phyloP scores from a whole-genome alignment of 78 protist genomes.

The Emiliania huxleyi region DNA sequence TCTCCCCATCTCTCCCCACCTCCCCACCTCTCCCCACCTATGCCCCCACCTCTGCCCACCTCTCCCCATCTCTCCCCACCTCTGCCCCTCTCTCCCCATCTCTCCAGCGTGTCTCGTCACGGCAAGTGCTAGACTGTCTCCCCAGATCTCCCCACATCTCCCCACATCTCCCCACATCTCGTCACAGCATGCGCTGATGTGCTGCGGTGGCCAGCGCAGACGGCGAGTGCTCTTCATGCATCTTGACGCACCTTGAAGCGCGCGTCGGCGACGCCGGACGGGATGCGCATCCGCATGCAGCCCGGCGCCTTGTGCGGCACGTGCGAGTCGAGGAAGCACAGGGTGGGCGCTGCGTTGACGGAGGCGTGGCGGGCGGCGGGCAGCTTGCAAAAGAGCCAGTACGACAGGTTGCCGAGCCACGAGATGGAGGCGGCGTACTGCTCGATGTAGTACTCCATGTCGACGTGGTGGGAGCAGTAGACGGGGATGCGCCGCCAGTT shows the following conservation, averaged over 20 bases:
- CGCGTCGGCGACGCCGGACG: neutral
- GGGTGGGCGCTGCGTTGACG: conserved; percentile 2
- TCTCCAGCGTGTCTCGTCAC: too few species aligned
- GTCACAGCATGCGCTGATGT: too few species aligned
- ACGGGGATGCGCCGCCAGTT: neutral
- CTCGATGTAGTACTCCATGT: neutral
- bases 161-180: too few species aligned
- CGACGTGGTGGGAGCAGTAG: conserved; percentile 20
- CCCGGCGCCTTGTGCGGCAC: neutral
- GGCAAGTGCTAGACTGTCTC: too few species aligned
- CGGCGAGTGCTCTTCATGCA: too few species aligned
- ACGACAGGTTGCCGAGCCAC: neutral
- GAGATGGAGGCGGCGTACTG: neutral
- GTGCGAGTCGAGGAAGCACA: neutral
- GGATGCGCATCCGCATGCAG: neutral
- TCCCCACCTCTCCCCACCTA: too few species aligned
- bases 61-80: too few species aligned
- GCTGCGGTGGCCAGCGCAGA: too few species aligned
- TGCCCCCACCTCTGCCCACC: too few species aligned
- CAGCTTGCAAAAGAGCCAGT: neutral
- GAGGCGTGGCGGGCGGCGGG: neutral
- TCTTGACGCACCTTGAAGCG: neutral
- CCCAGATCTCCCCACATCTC: too few species aligned
- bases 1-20: too few species aligned
- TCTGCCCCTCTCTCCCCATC: too few species aligned